Evolutionary conservation across 139 green algal genomes (phyloP).

Genomic region (Tetraselmis striata): DNA sequence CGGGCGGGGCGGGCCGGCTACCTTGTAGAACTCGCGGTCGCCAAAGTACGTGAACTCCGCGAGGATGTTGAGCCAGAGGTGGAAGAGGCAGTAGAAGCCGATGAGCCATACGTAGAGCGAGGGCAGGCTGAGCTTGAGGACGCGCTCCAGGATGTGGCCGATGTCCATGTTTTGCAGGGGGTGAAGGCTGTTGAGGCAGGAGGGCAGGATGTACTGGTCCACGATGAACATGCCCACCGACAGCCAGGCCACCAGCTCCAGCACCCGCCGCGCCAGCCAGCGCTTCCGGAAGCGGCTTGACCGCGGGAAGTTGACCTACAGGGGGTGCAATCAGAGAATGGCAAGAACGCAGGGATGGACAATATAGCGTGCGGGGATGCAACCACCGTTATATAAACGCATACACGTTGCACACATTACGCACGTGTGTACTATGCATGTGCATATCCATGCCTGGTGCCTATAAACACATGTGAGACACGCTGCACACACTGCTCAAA

Average conservation of each 20-base stretch:
- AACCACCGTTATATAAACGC: too few relatives aligned
- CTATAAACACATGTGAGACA: conserved; percentile 5
- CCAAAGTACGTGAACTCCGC: conserved; percentile 82
- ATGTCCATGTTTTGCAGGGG: conserved; percentile 60
- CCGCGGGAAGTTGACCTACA: conserved; percentile 51
- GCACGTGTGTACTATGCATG: background rate
- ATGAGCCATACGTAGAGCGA: conserved; percentile 86
- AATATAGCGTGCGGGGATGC: too few relatives aligned
- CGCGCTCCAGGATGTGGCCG: conserved; percentile 64
- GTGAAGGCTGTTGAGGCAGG: conserved; percentile 61
- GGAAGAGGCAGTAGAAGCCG: conserved; percentile 82
- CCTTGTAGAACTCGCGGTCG: conserved; percentile 92
- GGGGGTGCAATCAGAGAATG: too few relatives aligned
- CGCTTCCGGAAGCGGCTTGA: conserved; percentile 25
- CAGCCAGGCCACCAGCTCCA: conserved; percentile 40
- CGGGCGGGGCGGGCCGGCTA: too few relatives aligned
- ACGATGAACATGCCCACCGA: conserved; percentile 59
- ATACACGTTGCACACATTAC: too few relatives aligned
- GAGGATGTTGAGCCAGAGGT: conserved; percentile 80
- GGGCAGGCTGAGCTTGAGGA: conserved; percentile 87
- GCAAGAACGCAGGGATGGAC: too few relatives aligned
- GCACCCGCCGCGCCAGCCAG: conserved; percentile 43
- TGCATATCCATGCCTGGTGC: background rate
- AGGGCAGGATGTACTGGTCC: conserved; percentile 74
- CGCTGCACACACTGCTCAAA: background rate